Percentiles rank a stretch among this genome's conserved stretches.
Conservation (phyloP, 2,329 filamentous ascomycete genomes). For the Pseudovirgaria hyperparasitica region DNA sequence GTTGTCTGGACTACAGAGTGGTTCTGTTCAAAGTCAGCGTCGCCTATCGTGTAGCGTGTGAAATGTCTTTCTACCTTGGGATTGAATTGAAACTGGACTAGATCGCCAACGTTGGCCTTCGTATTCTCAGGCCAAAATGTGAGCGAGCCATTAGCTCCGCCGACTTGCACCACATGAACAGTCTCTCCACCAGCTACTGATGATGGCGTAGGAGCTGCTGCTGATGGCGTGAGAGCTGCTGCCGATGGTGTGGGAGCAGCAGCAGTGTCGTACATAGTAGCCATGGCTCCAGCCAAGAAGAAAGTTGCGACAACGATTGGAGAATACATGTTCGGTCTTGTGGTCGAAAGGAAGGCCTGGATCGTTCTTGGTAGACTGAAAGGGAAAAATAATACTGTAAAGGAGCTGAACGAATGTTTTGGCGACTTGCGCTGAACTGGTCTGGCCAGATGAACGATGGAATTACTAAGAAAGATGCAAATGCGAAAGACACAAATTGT, state of each 20-base stretch:
- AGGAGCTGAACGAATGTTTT: slow-evolving; percentile 11
- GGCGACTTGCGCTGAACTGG: slow-evolving; percentile 28
- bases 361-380: slow-evolving; percentile 1
- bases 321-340: slow-evolving; percentile 19
- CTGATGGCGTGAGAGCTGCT: slow-evolving; percentile 1
- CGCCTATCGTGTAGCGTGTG: not conserved
- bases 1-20: slow-evolving; percentile 70
- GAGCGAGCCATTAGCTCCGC: slow-evolving; percentile 39
- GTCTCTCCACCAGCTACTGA: slow-evolving; percentile 6
- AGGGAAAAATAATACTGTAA: slow-evolving; percentile 21
- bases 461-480: slow-evolving; percentile 18
- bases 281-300: too few relatives aligned
- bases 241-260: slow-evolving; percentile 5
- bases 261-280: too few relatives aligned
- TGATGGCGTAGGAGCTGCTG: slow-evolving; percentile 1
- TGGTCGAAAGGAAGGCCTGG: slow-evolving; percentile 10
- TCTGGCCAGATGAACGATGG: slow-evolving; percentile 20
- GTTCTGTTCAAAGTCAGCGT: slow-evolving; percentile 33
- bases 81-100: slow-evolving; percentile 41
- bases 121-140: slow-evolving; percentile 56
- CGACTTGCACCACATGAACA: slow-evolving; percentile 52
- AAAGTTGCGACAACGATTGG: slow-evolving; percentile 18
- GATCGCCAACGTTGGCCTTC: slow-evolving; percentile 46
- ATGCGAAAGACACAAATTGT: slow-evolving; percentile 12
- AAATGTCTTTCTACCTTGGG: slow-evolving; percentile 23